These are phyloP conservation scores for Phaeotremella skinneri DNA, from an alignment of 768 basidiomycete genomes.

Conservation along the genomic window DNA sequence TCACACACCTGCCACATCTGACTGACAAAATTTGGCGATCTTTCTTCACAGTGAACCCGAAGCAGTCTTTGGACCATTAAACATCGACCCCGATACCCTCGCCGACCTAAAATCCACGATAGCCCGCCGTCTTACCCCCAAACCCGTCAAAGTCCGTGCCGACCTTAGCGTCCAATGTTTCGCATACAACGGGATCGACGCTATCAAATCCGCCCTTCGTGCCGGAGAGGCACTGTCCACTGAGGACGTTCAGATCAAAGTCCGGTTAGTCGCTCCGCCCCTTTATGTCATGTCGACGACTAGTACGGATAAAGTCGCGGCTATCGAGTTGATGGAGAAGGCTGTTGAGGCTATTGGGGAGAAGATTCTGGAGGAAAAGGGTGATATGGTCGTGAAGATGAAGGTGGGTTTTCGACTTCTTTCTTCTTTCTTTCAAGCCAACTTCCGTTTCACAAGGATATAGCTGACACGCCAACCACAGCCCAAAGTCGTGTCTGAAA, in stretches of 20 bases:
- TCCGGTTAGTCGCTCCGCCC: constrained; percentile 92
- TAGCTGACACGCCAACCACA: constrained; percentile 47
- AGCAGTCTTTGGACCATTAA: constrained; percentile 72
- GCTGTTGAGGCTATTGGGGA: constrained; percentile 86
- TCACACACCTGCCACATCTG: not conserved
- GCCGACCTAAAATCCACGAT: constrained; percentile 74
- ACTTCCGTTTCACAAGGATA: not conserved
- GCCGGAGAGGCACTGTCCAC: constrained; percentile 82
- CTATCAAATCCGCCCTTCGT: constrained; percentile 85
- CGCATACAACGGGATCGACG: constrained; percentile 90
- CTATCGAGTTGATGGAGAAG: constrained; percentile 83
- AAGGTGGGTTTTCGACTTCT: constrained; percentile 61
- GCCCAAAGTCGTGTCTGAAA: constrained; percentile 97
- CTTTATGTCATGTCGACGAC: constrained; percentile 94
- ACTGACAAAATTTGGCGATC: not conserved
- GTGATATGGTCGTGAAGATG: constrained; percentile 90
- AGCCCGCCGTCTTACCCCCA: constrained; percentile 90
- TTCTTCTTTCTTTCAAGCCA: not conserved
- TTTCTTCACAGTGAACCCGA: constrained; percentile 62
- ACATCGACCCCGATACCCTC: constrained; percentile 60
- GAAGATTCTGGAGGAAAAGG: constrained; percentile 79
- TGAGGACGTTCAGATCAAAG: constrained; percentile 91
- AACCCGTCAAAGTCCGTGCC: constrained; percentile 96
- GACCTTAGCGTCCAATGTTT: constrained; percentile 98
- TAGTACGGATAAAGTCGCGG: constrained; percentile 92